Conservation (phyloP, 2,329 filamentous ascomycete species). For the Monosporascus sp. region DNA sequence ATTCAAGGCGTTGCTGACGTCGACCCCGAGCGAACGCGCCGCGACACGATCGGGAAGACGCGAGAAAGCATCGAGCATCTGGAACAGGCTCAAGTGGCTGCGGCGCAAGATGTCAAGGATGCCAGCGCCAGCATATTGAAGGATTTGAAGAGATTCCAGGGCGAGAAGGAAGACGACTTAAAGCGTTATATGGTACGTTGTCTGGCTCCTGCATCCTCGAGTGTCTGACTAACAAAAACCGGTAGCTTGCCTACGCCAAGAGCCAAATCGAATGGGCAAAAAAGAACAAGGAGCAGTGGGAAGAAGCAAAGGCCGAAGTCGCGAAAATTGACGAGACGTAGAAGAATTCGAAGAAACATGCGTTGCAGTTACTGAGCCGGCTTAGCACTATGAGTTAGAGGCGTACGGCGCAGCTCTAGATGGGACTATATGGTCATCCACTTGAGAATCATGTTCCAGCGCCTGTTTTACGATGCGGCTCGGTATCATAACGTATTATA, state of each 20-base stretch:
- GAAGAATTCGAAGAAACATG: conserved; percentile 4
- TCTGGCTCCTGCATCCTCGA: conserved; percentile 2
- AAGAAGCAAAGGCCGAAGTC: conserved; percentile 81
- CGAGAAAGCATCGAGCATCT: conserved; percentile 79
- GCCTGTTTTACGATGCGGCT: not conserved
- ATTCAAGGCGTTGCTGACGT: conserved; percentile 95
- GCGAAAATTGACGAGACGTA: conserved; percentile 72
- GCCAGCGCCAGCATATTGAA: conserved; percentile 83
- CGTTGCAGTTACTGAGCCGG: not conserved
- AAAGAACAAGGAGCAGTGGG: conserved; percentile 87
- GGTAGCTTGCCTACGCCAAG: conserved; percentile 81
- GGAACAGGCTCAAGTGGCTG: conserved; percentile 83
- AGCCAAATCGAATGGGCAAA: conserved; percentile 93
- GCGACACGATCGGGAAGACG: conserved; percentile 94
- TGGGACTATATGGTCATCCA: not conserved
- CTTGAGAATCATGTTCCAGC: not conserved
- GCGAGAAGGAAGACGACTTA: conserved; percentile 91
- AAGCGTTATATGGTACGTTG: conserved; percentile 85
- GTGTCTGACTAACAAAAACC: conserved; percentile 15
- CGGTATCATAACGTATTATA: not conserved
- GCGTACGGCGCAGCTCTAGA: not conserved
- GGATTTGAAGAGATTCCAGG: conserved; percentile 88
- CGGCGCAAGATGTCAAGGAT: conserved; percentile 87
- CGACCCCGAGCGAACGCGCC: conserved; percentile 85
- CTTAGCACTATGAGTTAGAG: not conserved